Evolutionary conservation across 768 basidiomycete species (phyloP).

Genomic region (Trametes cinnabarina): DNA sequence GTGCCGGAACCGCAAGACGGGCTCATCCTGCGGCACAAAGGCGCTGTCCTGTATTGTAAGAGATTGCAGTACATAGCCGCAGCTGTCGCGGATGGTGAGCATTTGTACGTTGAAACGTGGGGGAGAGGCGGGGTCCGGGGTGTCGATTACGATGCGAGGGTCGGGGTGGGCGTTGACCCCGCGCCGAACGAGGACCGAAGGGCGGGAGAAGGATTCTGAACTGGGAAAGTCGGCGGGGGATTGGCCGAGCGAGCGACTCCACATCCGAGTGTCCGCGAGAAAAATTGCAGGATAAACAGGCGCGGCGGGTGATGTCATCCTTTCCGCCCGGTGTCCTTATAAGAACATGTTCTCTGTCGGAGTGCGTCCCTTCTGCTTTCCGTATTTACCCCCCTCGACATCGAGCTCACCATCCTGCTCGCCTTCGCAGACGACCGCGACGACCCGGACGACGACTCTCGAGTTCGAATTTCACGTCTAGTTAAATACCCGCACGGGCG

Average conservation of each 20-base stretch:
- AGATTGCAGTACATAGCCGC: no score
- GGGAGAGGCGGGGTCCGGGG: neutral
- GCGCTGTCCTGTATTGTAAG: no score
- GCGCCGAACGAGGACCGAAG: no score
- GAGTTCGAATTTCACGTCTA: neutral
- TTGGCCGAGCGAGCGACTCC: neutral
- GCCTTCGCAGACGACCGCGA: neutral
- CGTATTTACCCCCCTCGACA: neutral
- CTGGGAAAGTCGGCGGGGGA: neutral
- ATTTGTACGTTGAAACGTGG: neutral
- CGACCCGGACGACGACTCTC: neutral
- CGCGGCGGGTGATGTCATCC: constrained; percentile 19
- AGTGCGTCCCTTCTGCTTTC: neutral
- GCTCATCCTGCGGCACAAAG: neutral
- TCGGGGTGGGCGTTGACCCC: no score
- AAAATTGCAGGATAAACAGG: constrained; percentile 4
- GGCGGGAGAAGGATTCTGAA: neutral
- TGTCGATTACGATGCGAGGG: no score
- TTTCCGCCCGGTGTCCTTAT: constrained; percentile 2
- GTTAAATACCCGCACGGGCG: neutral
- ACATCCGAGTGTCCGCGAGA: constrained; percentile 1
- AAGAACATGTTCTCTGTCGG: constrained; percentile 2
- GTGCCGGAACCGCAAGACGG: neutral
- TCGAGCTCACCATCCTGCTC: neutral
- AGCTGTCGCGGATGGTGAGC: neutral